Conservation (phyloP, 2,329 filamentous ascomycete species). For the Calcarisporium arbuscula region DNA sequence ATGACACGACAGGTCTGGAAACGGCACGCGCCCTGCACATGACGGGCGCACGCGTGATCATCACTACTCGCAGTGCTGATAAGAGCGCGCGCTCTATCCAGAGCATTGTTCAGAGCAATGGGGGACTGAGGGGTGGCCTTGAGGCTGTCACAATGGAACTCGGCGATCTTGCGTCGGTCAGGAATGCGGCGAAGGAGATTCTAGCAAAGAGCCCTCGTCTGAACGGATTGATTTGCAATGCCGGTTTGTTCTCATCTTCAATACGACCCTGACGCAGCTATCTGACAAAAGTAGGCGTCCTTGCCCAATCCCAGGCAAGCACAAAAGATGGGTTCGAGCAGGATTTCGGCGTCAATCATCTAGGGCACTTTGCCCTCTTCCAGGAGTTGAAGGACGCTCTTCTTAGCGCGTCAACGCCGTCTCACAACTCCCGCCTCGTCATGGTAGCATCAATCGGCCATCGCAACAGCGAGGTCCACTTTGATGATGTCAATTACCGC, state of each 20-base stretch:
- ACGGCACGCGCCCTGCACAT: slow-evolving; percentile 35
- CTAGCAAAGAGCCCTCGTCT: slow-evolving; percentile 12
- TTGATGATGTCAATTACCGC: slow-evolving; percentile 14
- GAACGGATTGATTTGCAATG: slow-evolving; percentile 37
- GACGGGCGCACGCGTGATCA: slow-evolving; percentile 23
- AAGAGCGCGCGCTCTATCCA: slow-evolving; percentile 15
- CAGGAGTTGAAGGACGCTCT: slow-evolving; percentile 38
- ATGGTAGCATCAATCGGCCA: slow-evolving; percentile 37
- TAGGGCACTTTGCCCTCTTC: slow-evolving; percentile 38
- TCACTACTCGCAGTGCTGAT: slow-evolving; percentile 17
- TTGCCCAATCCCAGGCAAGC: slow-evolving; percentile 25
- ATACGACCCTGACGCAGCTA: too few species aligned
- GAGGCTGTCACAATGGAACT: slow-evolving; percentile 13
- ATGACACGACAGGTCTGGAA: slow-evolving; percentile 38
- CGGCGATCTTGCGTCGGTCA: slow-evolving; percentile 16
- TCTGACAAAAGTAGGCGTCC: too few species aligned
- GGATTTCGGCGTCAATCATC: slow-evolving; percentile 45
- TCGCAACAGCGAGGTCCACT: slow-evolving; percentile 14
- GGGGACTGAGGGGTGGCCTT: slow-evolving; percentile 17
- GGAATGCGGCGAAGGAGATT: slow-evolving; percentile 14
- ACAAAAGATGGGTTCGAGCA: slow-evolving; percentile 40
- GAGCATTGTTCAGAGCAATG: slow-evolving; percentile 10
- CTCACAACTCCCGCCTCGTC: slow-evolving; percentile 39
- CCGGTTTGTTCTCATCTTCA: too few species aligned
- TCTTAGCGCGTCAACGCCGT: slow-evolving; percentile 28